Base-by-base conservation (phyloP, 108 stramenopile species). In the Skeletonema costatum region DNA sequence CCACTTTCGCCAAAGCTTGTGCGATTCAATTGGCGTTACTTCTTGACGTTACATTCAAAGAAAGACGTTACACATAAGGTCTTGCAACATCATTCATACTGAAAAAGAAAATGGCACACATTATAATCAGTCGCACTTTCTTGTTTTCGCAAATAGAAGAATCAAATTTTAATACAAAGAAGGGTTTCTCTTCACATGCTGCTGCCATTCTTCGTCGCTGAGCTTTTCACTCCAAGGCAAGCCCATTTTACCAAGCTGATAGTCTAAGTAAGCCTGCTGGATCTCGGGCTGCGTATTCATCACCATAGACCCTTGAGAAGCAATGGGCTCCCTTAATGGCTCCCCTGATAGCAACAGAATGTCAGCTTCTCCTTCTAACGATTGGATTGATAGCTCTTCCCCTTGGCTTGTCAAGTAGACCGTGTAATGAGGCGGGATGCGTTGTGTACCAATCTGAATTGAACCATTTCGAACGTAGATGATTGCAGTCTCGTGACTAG, bases 221-320 rank as follows among this genome's bases (percentile, higher is more conserved):
- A 92, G 51, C 32, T 75, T 75, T 64, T 90, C 72, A 71, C 83
- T 73, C 91, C 90, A 94, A 5, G 93, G 93, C 1, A 73, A 30
- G 7, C 93, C 93, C 88, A 94, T 89, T 58, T 72, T 64, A 4
- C 88, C 88, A 5, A 66, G 44, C 70, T 92, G 90, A 86, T 89
- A 94, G 71, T 94, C 93, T 3, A 44, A 16, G 56, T 92, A 92
- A 3, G 94, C 94, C 42, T 74, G 53, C 17, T 91, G 50, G 30
- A 95, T 90, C 65, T 95, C 88, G 25, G 50, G 32, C 1, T 65
- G 39, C 21, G 74, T 77, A 46, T 88, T 93, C 94, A 95, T 92
- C 13, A 95, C 94, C 88, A 95, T 92, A 32, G 77, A 77, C 30
- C 94, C 94, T 53, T 87, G 86, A 12, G 87, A 77, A 21, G 85